A percentile compares a stretch with the other conserved stretches of the same genome.
These are phyloP conservation scores for Quercus robur DNA, from an alignment of 306 rosid species.

Conservation along the genomic window DNA sequence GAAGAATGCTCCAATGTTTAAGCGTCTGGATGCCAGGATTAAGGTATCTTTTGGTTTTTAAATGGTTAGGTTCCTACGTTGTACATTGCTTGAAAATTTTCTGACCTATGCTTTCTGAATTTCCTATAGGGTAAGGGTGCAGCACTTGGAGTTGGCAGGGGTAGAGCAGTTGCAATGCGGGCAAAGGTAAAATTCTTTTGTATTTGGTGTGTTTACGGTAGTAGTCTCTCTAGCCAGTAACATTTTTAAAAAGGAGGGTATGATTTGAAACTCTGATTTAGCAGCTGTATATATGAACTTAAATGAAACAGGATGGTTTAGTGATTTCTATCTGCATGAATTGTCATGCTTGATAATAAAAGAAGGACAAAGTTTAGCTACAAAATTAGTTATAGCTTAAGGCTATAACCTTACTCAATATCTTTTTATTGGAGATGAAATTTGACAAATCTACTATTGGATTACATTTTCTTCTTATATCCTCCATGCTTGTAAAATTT, in stretches of 20 bases:
- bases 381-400: too few relatives aligned
- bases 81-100: background rate
- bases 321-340: background rate
- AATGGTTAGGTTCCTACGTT: background rate
- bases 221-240: background rate
- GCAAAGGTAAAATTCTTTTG: conserved; percentile 53
- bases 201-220: background rate
- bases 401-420: too few relatives aligned
- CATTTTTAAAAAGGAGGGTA: background rate
- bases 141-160: conserved; percentile 97
- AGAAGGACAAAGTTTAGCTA: too few relatives aligned
- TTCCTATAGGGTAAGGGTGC: conserved; percentile 93
- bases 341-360: background rate
- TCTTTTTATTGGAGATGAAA: too few relatives aligned
- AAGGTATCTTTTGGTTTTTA: conserved; percentile 49
- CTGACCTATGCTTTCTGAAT: conserved; percentile 21
- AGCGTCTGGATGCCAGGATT: conserved; percentile 93
- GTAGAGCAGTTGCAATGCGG: conserved; percentile 99
- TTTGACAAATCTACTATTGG: too few relatives aligned
- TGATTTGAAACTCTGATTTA: background rate
- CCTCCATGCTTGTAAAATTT: too few relatives aligned
- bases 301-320: background rate
- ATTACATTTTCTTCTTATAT: too few relatives aligned
- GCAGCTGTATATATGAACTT: background rate
- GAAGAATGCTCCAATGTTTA: conserved; percentile 99